A percentile compares a stretch with the other conserved stretches of the same genome.
These are phyloP conservation scores for Saccharomycopsis olivae DNA, from an alignment of 805 yeast genomes.

Conservation along the genomic window DNA sequence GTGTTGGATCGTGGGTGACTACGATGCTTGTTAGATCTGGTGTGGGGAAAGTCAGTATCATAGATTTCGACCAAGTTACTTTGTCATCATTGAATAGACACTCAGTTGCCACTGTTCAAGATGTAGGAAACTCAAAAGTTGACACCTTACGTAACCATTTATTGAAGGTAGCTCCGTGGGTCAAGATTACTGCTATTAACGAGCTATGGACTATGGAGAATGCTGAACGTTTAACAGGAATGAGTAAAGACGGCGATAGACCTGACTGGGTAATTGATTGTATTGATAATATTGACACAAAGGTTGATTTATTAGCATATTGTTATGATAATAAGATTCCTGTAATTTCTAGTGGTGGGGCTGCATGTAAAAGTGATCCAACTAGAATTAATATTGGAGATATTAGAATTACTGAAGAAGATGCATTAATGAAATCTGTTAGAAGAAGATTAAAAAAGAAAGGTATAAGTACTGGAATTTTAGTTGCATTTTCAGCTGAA, in stretches of 20 bases:
- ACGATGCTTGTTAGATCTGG: slow-evolving; percentile 92
- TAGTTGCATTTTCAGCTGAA: slow-evolving; percentile 87
- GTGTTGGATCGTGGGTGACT: slow-evolving; percentile 96
- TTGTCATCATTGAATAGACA: slow-evolving; percentile 88
- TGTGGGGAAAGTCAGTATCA: slow-evolving; percentile 60
- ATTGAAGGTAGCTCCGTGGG: slow-evolving; percentile 85
- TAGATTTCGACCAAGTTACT: slow-evolving; percentile 95
- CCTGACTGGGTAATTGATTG: slow-evolving; percentile 88
- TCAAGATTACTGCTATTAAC: slow-evolving; percentile 64
- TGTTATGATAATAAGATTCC: slow-evolving; percentile 50
- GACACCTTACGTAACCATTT: slow-evolving; percentile 64
- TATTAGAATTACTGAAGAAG: slow-evolving; percentile 84
- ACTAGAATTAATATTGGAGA: slow-evolving; percentile 85
- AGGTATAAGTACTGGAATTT: slow-evolving; percentile 68
- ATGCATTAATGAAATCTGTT: slow-evolving; percentile 80
- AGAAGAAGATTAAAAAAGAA: slow-evolving; percentile 72
- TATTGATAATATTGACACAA: slow-evolving; percentile 95
- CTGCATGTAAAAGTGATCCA: slow-evolving; percentile 94
- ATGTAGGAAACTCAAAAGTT: slow-evolving; percentile 90
- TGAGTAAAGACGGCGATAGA: slow-evolving; percentile 29
- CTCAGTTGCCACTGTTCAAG: slow-evolving; percentile 82
- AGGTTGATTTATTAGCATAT: slow-evolving; percentile 76
- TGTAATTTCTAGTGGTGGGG: slow-evolving; percentile 92
- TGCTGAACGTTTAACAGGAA: slow-evolving; percentile 43
- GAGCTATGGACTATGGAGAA: slow-evolving; percentile 64